Conservation (phyloP, 1,139 yeast species). For the Nakaseomyces sp. region DNA sequence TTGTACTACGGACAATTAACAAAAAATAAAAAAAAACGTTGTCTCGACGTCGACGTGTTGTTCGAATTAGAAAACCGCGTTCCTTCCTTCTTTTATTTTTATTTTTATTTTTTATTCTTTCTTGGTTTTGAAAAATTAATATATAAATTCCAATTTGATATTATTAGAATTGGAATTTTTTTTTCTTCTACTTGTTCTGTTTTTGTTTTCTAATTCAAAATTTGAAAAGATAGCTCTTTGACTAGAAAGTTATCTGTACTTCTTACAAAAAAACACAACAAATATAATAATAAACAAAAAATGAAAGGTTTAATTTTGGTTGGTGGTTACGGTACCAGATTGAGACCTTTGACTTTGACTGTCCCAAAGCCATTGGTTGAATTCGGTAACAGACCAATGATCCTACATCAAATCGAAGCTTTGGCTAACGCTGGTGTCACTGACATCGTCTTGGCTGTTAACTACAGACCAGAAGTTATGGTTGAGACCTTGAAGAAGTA, state of each 20-base stretch:
- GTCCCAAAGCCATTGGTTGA: conserved; percentile 98
- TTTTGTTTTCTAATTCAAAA: neutral
- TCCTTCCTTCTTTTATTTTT: no score
- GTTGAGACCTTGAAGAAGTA: conserved; percentile 88
- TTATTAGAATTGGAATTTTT: neutral
- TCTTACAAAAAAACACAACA: conserved; percentile 5
- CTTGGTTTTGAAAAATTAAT: neutral
- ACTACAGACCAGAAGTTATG: conserved; percentile 99
- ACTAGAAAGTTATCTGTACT: neutral
- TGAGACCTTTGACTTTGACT: conserved; percentile 96
- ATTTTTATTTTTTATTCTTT: neutral
- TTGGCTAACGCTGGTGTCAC: conserved; percentile 98
- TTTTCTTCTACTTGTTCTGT: neutral
- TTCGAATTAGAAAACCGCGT: neutral
- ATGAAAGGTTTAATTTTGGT: conserved; percentile 99
- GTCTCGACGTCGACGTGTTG: conserved; percentile 1
- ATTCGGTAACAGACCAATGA: conserved; percentile 97
- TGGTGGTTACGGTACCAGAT: conserved; percentile 99
- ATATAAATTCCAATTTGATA: conserved; percentile 1
- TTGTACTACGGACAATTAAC: no score
- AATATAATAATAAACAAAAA: conserved; percentile 10
- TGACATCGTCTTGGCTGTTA: conserved; percentile 96
- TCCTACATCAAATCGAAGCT: conserved; percentile 95
- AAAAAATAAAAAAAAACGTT: neutral
- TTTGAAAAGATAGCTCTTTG: neutral